Conservation (phyloP, 2,329 filamentous ascomycete species). For the Esteya vermicola region DNA sequence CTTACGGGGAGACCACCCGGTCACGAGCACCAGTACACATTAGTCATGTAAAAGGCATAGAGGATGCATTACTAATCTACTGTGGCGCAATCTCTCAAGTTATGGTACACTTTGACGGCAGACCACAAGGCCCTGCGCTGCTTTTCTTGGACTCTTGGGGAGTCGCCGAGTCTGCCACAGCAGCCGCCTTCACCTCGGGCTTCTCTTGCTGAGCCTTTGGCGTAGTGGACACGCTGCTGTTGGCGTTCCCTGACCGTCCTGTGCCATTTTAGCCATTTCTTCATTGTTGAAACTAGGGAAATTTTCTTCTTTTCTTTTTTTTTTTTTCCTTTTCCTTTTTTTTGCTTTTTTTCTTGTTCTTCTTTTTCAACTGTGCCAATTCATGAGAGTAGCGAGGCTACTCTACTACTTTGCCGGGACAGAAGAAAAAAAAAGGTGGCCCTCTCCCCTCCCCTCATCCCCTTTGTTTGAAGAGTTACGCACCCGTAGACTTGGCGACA, state of each 20-base stretch:
- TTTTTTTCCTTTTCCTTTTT: too few species aligned
- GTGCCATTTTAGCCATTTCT: neutral
- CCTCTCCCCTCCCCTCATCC: neutral
- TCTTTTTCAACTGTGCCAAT: too few species aligned
- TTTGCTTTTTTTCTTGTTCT: too few species aligned
- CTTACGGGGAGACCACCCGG: neutral
- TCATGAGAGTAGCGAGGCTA: neutral
- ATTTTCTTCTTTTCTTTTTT: too few species aligned
- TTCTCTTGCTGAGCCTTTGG: neutral
- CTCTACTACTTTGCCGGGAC: neutral
- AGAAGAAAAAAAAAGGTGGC: too few species aligned
- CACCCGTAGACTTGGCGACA: slow-evolving; percentile 52
- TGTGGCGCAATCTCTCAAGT: too few species aligned
- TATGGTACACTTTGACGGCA: slow-evolving; percentile 2
- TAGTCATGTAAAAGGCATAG: too few species aligned
- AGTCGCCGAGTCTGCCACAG: too few species aligned
- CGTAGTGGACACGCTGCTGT: neutral
- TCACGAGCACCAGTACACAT: too few species aligned
- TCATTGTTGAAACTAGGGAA: too few species aligned
- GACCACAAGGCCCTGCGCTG: neutral
- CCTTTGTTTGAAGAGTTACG: slow-evolving; percentile 66
- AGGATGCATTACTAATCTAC: too few species aligned
- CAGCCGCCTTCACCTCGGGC: neutral
- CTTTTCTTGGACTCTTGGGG: neutral
- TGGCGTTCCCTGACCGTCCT: neutral